Evolutionary conservation across 1,284 basidiomycete species (phyloP).

Genomic region (Leccinum huronense): DNA sequence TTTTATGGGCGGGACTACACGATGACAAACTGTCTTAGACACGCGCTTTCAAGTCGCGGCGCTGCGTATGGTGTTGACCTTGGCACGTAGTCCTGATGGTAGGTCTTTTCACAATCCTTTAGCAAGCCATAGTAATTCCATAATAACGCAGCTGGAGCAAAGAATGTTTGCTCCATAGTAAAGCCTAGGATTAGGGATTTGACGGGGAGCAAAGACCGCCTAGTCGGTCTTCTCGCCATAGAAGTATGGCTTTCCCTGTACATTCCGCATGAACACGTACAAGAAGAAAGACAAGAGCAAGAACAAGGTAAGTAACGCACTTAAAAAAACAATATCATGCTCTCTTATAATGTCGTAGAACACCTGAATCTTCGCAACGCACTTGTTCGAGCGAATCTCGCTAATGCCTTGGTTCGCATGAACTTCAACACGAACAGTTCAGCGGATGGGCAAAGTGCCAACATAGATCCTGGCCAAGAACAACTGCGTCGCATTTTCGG

Average conservation of each 20-base stretch:
- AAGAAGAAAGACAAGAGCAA: not conserved
- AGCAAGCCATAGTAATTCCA: too few species aligned
- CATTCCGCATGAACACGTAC: not conserved
- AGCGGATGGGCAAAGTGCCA: not conserved
- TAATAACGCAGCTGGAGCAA: conserved; percentile 4
- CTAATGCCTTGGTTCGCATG: conserved; percentile 12
- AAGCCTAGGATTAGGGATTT: conserved; percentile 17
- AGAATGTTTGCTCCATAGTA: conserved; percentile 9
- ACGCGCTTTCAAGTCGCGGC: conserved; percentile 14
- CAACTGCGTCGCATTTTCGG: conserved; percentile 1
- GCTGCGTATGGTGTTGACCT: conserved; percentile 22
- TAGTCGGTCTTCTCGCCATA: conserved; percentile 26
- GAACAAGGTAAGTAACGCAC: not conserved
- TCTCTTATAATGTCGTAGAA: not conserved
- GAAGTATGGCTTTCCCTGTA: conserved; percentile 23
- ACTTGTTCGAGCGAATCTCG: conserved; percentile 1
- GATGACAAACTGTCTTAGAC: conserved; percentile 11
- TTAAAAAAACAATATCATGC: not conserved
- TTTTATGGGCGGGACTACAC: not conserved
- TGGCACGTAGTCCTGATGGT: conserved; percentile 20
- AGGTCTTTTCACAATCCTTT: not conserved
- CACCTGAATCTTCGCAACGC: not conserved
- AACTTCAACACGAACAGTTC: not conserved
- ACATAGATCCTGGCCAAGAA: not conserved
- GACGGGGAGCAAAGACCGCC: conserved; percentile 8